Conservation (phyloP, 768 basidiomycete species). For the Phylloporus sp. region DNA sequence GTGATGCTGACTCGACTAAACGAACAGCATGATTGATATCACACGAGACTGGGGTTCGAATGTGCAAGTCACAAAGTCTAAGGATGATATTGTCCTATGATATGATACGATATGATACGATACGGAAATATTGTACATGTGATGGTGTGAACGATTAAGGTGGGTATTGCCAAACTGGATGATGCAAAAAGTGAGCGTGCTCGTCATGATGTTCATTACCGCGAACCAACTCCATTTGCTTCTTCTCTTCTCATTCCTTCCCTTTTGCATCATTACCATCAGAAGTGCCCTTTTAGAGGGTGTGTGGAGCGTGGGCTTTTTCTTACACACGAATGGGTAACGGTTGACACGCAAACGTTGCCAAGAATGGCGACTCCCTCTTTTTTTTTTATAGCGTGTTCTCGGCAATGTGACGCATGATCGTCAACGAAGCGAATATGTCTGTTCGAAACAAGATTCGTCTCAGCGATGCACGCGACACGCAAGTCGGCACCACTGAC, state of each 20-base stretch:
- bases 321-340: background rate
- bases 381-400: slow-evolving; percentile 36
- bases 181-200: background rate
- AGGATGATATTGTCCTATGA: background rate
- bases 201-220: slow-evolving; percentile 8
- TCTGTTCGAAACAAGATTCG: slow-evolving; percentile 33
- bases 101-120: background rate
- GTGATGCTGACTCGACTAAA: background rate
- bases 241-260: background rate
- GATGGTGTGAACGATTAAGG: background rate
- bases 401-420: slow-evolving; percentile 62
- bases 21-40: background rate
- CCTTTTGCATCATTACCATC: background rate
- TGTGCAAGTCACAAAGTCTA: background rate
- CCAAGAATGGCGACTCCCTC: background rate
- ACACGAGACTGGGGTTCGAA: background rate
- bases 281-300: background rate
- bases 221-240: background rate
- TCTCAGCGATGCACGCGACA: slow-evolving; percentile 5
- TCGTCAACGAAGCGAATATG: slow-evolving; percentile 53
- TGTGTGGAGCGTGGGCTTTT: slow-evolving; percentile 8
- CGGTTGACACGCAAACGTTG: background rate
- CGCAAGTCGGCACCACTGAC: slow-evolving; percentile 33
- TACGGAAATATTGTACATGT: background rate
- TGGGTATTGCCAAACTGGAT: background rate